These are phyloP conservation scores for Hirschioporus abietinus DNA, from an alignment of 768 basidiomycete genomes.

Conservation along the genomic window DNA sequence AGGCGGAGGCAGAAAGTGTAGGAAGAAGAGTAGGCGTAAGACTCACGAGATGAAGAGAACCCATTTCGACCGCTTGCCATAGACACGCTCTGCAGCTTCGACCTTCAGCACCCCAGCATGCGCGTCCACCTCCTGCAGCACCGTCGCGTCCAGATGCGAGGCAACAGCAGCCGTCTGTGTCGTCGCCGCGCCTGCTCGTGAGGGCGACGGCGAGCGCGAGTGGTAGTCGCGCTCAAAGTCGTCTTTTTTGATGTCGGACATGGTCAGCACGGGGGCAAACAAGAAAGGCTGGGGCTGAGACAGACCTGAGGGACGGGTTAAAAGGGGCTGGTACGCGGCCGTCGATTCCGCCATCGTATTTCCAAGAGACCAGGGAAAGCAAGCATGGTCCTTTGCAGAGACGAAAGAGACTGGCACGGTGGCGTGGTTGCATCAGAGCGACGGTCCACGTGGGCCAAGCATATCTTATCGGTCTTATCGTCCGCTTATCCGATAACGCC, in stretches of 20 bases:
- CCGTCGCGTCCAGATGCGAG: background rate
- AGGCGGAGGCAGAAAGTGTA: background rate
- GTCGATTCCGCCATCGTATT: background rate
- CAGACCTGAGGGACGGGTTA: background rate
- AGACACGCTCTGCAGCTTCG: constrained; percentile 46
- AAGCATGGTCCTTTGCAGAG: too few species aligned
- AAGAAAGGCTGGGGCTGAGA: background rate
- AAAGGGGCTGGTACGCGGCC: background rate
- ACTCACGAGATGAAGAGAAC: constrained; percentile 53
- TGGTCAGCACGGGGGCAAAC: too few species aligned
- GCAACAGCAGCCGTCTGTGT: background rate
- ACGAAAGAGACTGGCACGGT: too few species aligned
- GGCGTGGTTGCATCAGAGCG: too few species aligned
- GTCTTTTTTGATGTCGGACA: background rate
- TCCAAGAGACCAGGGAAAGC: too few species aligned
- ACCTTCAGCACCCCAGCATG: constrained; percentile 41
- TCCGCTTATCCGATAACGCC: too few species aligned
- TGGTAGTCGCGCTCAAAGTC: background rate
- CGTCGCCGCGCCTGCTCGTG: too few species aligned
- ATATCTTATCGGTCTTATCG: too few species aligned
- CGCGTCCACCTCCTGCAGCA: constrained; percentile 21
- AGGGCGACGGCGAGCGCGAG: background rate
- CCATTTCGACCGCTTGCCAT: constrained; percentile 53
- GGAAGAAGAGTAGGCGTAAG: background rate
- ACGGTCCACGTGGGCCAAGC: too few species aligned